These are phyloP conservation scores for Claviceps capensis DNA, from an alignment of 2,329 filamentous ascomycete genomes.

Conservation along the genomic window DNA sequence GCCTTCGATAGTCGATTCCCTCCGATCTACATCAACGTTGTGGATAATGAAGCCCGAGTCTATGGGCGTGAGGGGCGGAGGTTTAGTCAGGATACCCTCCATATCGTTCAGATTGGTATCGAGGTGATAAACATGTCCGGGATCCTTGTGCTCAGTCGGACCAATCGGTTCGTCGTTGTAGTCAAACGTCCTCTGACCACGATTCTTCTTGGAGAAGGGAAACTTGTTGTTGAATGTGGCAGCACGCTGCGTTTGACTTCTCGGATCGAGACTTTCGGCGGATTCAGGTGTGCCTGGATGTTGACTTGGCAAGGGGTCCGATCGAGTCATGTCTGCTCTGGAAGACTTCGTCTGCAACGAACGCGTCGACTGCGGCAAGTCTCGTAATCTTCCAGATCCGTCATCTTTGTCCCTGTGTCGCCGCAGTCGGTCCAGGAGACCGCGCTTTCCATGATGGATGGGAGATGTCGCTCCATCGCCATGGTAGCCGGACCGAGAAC, in stretches of 20 bases:
- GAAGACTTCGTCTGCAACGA: constrained; percentile 39
- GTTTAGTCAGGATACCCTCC: constrained; percentile 74
- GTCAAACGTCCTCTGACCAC: constrained; percentile 32
- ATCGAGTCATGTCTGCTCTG: constrained; percentile 29
- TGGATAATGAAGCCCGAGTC: constrained; percentile 39
- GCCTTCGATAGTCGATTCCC: constrained; percentile 19
- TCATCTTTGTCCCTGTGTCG: constrained; percentile 44
- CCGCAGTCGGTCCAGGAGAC: constrained; percentile 36
- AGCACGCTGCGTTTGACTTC: constrained; percentile 20
- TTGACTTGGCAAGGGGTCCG: constrained; percentile 21
- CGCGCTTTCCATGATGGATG: constrained; percentile 35
- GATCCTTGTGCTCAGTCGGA: constrained; percentile 44
- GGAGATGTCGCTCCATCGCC: constrained; percentile 47
- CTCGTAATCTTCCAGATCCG: constrained; percentile 27
- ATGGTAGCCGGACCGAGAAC: constrained; percentile 32
- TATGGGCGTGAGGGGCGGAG: constrained; percentile 57
- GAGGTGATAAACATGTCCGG: constrained; percentile 55
- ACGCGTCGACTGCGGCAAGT: constrained; percentile 37
- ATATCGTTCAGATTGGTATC: constrained; percentile 85
- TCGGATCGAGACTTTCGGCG: constrained; percentile 17
- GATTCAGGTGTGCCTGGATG: constrained; percentile 17
- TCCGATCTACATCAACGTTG: constrained; percentile 29
- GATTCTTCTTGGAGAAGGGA: constrained; percentile 44
- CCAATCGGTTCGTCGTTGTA: constrained; percentile 46
- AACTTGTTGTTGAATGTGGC: constrained; percentile 49